phyloP scores from a whole-genome alignment of 257 asterid species.

The Nicotiana undulata region DNA sequence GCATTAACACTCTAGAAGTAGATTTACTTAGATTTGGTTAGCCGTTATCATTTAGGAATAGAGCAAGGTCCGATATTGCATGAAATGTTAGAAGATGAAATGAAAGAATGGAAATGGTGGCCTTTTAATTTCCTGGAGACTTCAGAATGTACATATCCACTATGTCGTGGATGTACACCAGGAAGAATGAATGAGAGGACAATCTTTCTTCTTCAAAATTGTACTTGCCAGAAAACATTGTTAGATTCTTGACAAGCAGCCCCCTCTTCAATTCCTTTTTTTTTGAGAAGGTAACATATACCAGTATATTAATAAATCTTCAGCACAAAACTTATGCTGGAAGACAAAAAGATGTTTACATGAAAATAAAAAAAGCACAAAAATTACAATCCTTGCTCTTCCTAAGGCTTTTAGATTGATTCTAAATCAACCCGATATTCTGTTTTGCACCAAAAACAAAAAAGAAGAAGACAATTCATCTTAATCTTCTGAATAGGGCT shows the following conservation, averaged over 20 bases:
- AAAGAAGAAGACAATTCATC: too few relatives aligned
- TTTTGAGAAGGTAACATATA: too few relatives aligned
- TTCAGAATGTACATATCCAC: background rate
- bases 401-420: too few relatives aligned
- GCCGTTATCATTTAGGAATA: background rate
- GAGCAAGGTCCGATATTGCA: background rate
- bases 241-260: background rate
- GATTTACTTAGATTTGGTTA: background rate
- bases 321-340: too few relatives aligned
- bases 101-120: background rate
- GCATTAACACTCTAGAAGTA: background rate
- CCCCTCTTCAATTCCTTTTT: background rate
- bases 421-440: too few relatives aligned
- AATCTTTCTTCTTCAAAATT: background rate
- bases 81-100: background rate
- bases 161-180: background rate
- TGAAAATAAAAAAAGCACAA: too few relatives aligned
- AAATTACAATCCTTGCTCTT: too few relatives aligned
- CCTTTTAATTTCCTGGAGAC: background rate
- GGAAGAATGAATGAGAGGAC: background rate
- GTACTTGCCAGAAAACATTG: background rate
- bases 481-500: too few relatives aligned
- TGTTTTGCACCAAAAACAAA: too few relatives aligned
- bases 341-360: too few relatives aligned
- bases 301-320: too few relatives aligned